Percentiles rank a stretch among this genome's conserved stretches.
phyloP scores from a whole-genome alignment of 768 basidiomycete genomes.

The Steccherinum ochraceum region DNA sequence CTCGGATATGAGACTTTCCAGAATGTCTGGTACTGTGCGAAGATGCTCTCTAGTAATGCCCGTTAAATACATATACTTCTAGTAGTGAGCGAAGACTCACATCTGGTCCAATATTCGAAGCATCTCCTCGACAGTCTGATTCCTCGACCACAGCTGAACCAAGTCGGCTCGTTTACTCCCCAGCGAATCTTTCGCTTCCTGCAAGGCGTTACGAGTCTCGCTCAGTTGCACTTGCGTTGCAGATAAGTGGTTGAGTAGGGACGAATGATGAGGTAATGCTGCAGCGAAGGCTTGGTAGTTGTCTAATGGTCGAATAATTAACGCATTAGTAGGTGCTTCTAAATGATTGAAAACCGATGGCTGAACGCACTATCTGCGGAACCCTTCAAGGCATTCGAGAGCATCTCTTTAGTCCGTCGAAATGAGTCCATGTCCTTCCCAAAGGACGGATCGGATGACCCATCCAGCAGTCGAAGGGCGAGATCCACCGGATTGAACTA shows the following conservation, averaged over 20 bases:
- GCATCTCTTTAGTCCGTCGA: constrained; percentile 63
- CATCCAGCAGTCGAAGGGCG: constrained; percentile 81
- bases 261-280: constrained; percentile 86
- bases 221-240: constrained; percentile 71
- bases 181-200: constrained; percentile 73
- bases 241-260: constrained; percentile 64
- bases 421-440: constrained; percentile 79
- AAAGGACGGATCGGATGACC: constrained; percentile 40
- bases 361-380: constrained; percentile 75
- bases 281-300: constrained; percentile 94
- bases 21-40: constrained; percentile 82
- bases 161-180: constrained; percentile 84
- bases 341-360: not conserved
- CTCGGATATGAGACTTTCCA: constrained; percentile 94
- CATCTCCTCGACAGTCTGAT: constrained; percentile 94
- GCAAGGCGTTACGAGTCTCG: constrained; percentile 61
- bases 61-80: constrained; percentile 3
- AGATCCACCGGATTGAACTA: constrained; percentile 94
- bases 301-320: constrained; percentile 35
- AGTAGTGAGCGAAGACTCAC: constrained; percentile 38
- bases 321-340: constrained; percentile 1
- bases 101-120: constrained; percentile 90
- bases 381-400: constrained; percentile 76
- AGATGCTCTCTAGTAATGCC: constrained; percentile 67
- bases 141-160: constrained; percentile 83